phyloP scores from a whole-genome alignment of 2,329 filamentous ascomycete species.

The Shiraia bambusicola region DNA sequence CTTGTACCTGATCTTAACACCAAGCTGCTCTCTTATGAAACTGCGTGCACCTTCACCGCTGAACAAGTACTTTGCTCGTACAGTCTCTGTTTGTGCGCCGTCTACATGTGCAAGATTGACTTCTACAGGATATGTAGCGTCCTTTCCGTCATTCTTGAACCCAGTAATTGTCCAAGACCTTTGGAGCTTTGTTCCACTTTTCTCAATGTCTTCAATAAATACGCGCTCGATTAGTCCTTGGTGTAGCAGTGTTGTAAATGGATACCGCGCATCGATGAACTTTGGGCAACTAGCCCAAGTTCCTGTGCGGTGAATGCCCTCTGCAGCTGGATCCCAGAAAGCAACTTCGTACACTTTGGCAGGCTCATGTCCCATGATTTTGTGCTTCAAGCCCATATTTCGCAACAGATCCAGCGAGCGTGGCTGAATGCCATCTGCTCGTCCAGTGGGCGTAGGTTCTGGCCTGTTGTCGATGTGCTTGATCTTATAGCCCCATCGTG shows the following conservation, averaged over 20 bases:
- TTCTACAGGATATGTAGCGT: constrained; percentile 74
- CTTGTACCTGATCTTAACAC: constrained; percentile 65
- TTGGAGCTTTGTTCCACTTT: constrained; percentile 58
- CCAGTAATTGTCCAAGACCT: constrained; percentile 63
- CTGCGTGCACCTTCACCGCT: constrained; percentile 64
- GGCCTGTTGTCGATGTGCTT: constrained; percentile 92
- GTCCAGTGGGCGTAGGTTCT: constrained; percentile 80
- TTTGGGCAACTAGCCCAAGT: constrained; percentile 85
- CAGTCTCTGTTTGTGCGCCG: constrained; percentile 66
- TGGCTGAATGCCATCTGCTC: constrained; percentile 89
- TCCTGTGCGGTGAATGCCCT: constrained; percentile 60
- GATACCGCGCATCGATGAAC: constrained; percentile 69
- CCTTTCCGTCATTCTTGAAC: constrained; percentile 61
- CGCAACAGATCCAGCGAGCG: constrained; percentile 82
- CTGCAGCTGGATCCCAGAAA: constrained; percentile 62
- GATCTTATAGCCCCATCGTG: constrained; percentile 91
- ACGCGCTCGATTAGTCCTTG: constrained; percentile 64
- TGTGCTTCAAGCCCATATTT: constrained; percentile 86
- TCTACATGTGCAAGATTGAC: constrained; percentile 77
- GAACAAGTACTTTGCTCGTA: constrained; percentile 64
- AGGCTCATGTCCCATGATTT: constrained; percentile 83
- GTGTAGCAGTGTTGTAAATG: constrained; percentile 63
- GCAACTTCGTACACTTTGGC: constrained; percentile 78
- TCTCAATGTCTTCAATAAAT: constrained; percentile 62
- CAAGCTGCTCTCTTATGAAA: constrained; percentile 63